These are phyloP conservation scores for Nicotiana paniculata DNA, from an alignment of 257 asterid species.

Conservation along the genomic window DNA sequence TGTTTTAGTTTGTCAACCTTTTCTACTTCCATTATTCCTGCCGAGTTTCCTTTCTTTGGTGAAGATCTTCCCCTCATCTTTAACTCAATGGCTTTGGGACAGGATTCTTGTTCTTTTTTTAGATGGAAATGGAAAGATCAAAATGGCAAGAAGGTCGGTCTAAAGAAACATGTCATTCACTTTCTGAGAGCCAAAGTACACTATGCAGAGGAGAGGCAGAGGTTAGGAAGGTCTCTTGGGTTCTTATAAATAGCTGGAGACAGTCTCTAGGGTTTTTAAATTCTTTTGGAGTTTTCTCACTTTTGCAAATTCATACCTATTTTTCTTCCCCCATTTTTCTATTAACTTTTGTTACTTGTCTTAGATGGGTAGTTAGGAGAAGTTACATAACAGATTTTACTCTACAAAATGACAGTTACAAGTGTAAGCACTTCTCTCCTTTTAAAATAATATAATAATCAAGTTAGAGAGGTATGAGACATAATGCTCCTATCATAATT, in stretches of 20 bases:
- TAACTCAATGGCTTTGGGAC: neutral
- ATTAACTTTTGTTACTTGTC: constrained; percentile 25
- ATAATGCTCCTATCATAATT: neutral
- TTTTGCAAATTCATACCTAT: constrained; percentile 36
- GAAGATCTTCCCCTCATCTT: constrained; percentile 79
- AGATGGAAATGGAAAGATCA: constrained; percentile 23
- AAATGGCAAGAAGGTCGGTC: constrained; percentile 22
- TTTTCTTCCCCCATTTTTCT: neutral
- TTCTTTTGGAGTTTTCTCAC: constrained; percentile 47
- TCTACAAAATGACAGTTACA: neutral
- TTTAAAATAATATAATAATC: neutral
- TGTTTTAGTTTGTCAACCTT: constrained; percentile 40
- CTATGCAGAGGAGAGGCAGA: constrained; percentile 51
- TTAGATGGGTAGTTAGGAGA: constrained; percentile 21
- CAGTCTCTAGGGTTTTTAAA: constrained; percentile 36
- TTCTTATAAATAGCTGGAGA: constrained; percentile 70
- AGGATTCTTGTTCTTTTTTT: neutral
- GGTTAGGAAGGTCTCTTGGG: constrained; percentile 49
- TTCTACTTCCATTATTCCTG: constrained; percentile 35
- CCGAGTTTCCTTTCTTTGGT: constrained; percentile 32
- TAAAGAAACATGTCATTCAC: constrained; percentile 27
- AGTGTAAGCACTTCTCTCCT: neutral
- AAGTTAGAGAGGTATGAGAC: neutral
- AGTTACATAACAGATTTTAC: constrained; percentile 10
- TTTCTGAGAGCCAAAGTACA: constrained; percentile 55